Evolutionary conservation across 2,329 filamentous ascomycete species (phyloP).

Genomic region (Aotearoamyces nothofagi): DNA sequence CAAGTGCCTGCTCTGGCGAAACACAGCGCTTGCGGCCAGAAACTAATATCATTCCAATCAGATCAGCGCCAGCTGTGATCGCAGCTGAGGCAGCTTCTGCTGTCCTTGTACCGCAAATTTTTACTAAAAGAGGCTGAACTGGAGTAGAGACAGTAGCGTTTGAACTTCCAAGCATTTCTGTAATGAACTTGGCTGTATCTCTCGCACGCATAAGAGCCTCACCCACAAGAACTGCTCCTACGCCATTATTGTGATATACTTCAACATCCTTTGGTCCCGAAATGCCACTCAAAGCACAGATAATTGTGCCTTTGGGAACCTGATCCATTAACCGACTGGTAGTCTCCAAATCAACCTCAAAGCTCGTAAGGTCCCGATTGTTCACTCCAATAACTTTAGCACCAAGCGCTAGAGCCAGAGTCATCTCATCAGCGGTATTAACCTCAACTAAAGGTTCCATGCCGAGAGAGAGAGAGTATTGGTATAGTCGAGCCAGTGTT

Average conservation of each 20-base stretch:
- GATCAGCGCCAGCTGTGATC: slow-evolving; percentile 73
- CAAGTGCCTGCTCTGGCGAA: slow-evolving; percentile 58
- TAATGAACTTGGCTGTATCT: slow-evolving; percentile 71
- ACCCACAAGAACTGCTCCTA: slow-evolving; percentile 85
- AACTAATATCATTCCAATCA: slow-evolving; percentile 87
- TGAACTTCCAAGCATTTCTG: slow-evolving; percentile 52
- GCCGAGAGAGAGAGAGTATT: slow-evolving; percentile 75
- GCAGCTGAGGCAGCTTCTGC: slow-evolving; percentile 68
- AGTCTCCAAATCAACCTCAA: slow-evolving; percentile 89
- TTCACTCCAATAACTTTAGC: slow-evolving; percentile 93
- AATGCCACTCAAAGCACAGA: slow-evolving; percentile 91
- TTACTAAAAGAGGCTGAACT: slow-evolving; percentile 51
- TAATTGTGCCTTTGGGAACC: slow-evolving; percentile 71
- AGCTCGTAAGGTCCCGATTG: slow-evolving; percentile 90
- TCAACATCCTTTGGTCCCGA: slow-evolving; percentile 77
- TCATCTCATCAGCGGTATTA: slow-evolving; percentile 88
- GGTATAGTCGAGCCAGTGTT: slow-evolving; percentile 63
- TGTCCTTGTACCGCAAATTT: slow-evolving; percentile 87
- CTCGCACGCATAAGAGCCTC: slow-evolving; percentile 90
- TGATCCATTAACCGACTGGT: slow-evolving; percentile 78
- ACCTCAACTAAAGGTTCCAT: slow-evolving; percentile 98
- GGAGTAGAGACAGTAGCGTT: slow-evolving; percentile 19
- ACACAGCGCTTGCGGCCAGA: slow-evolving; percentile 69
- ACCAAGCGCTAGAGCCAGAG: slow-evolving; percentile 69
- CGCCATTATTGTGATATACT: slow-evolving; percentile 75